Base-by-base conservation (phyloP, 768 basidiomycete species). In the Kockovaella imperatae region DNA sequence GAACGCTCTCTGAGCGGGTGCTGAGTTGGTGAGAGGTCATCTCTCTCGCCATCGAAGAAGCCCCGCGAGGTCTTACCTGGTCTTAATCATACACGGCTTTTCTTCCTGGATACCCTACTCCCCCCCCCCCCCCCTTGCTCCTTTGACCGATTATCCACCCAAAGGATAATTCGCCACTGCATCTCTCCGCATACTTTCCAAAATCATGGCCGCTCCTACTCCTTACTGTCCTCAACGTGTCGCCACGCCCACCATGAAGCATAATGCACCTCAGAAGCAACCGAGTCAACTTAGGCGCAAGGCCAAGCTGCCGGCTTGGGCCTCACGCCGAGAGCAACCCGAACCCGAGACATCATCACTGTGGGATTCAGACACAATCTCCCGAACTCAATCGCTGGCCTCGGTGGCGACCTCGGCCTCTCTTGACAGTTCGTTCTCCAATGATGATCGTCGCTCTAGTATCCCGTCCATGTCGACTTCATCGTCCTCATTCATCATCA, bases 181-280 rank as follows among this genome's bases (percentile, higher is more conserved):
- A 64, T 59, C 61, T 62, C 63, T 62, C 60, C 63, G 63, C 57
- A 42, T 53, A 44, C 52, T 42, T 21, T 53, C 52, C 45, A 38
- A 45, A 29, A 17, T 31, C 60, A 17, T 58, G 60, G 3, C 64
- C 64, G 4, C 55, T 59, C 18, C 56, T 48, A 24, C n/a, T n/a
- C 49, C 64, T 3, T 66, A 66, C 40, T 66, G 62, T 48, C 64
- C 64, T 5, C 59, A 57, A 26, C 45, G 59, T 31, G 58, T 35
- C 14, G 29, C 61, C 3, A 66, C 64, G 2, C 60, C 60, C 14
- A 58, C 60, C 2, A 56, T 66, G 54, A 45, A 57, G 11, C 64
- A 66, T 52, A 32, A 10, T 42, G 40, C 40, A 10, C 6, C 20
- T 42, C 40, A 26, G 30, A 45, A 54, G 28, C 49, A 42, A 35